Conservation (phyloP, 1,284 basidiomycete species). For the Leccinum pachyderme region DNA sequence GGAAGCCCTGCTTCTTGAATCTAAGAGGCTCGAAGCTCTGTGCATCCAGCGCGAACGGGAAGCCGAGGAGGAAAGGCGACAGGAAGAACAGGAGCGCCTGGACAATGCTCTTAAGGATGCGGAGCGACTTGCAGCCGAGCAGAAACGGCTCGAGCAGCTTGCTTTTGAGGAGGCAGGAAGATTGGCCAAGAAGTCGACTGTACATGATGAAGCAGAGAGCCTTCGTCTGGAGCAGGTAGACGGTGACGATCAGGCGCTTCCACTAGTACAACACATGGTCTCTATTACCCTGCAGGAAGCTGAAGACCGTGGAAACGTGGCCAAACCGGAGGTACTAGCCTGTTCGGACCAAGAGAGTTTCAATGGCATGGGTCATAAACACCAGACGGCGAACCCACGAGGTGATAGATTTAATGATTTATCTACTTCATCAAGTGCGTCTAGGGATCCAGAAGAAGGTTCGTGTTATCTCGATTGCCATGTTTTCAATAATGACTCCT, state of each 20-base stretch:
- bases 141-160: constrained; percentile 27
- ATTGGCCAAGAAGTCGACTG: constrained; percentile 25
- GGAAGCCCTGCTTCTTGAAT: constrained; percentile 37
- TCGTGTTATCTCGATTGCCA: constrained; percentile 6
- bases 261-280: constrained; percentile 25
- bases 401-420: background rate
- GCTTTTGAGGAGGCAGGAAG: constrained; percentile 27
- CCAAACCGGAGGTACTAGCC: constrained; percentile 20
- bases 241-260: constrained; percentile 25
- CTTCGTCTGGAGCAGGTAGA: constrained; percentile 29
- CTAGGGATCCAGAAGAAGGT: constrained; percentile 26
- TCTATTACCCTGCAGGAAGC: constrained; percentile 21
- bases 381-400: constrained; percentile 13
- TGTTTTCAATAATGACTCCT: constrained; percentile 3
- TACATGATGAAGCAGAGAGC: constrained; percentile 14
- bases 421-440: background rate
- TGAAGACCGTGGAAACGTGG: constrained; percentile 30
- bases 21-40: constrained; percentile 32
- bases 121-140: constrained; percentile 23
- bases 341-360: constrained; percentile 26
- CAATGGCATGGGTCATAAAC: constrained; percentile 4
- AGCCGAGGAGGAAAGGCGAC: constrained; percentile 31
- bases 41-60: constrained; percentile 22
- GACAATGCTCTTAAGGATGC: constrained; percentile 25
- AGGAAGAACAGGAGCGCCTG: constrained; percentile 30